Evolutionary conservation across 1,284 basidiomycete species (phyloP).

Genomic region (Microbotryum silenes-acaulis): DNA sequence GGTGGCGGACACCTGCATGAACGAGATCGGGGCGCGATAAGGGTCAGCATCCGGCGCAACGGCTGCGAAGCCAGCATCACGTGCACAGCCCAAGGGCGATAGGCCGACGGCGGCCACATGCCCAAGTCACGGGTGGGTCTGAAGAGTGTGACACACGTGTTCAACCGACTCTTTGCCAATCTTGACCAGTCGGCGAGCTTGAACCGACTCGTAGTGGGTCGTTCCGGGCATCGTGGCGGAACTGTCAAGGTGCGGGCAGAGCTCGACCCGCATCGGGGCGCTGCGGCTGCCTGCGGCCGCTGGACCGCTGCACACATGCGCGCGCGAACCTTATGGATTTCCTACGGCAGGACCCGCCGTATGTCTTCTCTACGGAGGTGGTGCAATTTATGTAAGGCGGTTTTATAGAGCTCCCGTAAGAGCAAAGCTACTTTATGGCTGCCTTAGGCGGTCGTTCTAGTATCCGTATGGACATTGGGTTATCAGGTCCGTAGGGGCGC

Average conservation of each 20-base stretch:
- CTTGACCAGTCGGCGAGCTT: slow-evolving; percentile 17
- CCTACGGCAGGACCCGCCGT: no score
- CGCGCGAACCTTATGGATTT: no score
- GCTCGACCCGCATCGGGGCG: background rate
- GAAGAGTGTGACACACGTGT: slow-evolving; percentile 15
- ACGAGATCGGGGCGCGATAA: background rate
- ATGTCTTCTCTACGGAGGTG: no score
- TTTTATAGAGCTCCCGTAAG: no score
- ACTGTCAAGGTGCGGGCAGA: background rate
- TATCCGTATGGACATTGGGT: no score
- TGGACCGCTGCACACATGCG: no score
- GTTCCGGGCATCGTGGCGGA: background rate
- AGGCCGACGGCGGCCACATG: background rate
- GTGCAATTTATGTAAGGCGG: no score
- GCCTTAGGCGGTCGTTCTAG: no score
- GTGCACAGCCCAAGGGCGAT: background rate
- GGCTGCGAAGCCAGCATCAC: background rate
- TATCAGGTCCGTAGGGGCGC: no score
- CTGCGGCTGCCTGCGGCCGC: no score
- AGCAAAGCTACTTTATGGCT: no score
- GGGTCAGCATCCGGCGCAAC: background rate
- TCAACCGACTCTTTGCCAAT: slow-evolving; percentile 31
- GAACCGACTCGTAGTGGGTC: background rate
- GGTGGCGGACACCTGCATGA: slow-evolving; percentile 61
- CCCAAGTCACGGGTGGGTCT: background rate